These are phyloP conservation scores for Rhytidhysteron rufulum DNA, from an alignment of 2,329 filamentous ascomycete genomes.

Conservation along the genomic window DNA sequence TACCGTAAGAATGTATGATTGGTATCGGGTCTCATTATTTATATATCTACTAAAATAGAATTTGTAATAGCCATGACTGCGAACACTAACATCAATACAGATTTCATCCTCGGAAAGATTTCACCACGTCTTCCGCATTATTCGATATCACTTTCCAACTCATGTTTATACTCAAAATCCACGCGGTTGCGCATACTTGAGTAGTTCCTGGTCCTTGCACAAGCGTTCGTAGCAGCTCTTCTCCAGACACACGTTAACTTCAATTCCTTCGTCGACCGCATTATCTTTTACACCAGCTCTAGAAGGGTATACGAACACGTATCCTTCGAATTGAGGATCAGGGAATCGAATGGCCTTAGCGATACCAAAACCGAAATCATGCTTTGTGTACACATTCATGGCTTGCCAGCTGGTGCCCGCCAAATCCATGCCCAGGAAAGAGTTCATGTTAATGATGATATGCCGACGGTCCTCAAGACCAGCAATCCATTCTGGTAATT, in stretches of 20 bases:
- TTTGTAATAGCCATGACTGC: too few species aligned
- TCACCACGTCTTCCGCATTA: too few species aligned
- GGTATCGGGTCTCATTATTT: too few species aligned
- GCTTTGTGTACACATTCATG: conserved; percentile 18
- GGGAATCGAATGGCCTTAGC: conserved; percentile 14
- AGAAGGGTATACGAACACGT: conserved; percentile 14
- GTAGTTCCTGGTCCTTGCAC: too few species aligned
- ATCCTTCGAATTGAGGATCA: conserved; percentile 13
- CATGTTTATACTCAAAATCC: too few species aligned
- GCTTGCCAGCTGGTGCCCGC: conserved; percentile 21
- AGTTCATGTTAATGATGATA: conserved; percentile 15
- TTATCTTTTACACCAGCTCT: conserved; percentile 7
- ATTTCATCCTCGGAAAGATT: too few species aligned
- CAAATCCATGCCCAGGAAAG: conserved; percentile 22
- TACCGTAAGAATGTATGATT: too few species aligned
- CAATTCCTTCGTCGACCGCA: conserved; percentile 14
- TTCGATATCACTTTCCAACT: too few species aligned
- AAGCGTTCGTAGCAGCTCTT: too few species aligned
- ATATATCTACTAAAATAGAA: too few species aligned
- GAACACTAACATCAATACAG: too few species aligned
- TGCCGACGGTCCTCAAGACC: conserved; percentile 17
- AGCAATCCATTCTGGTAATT: conserved; percentile 19
- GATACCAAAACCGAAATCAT: conserved; percentile 29
- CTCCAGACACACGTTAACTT: conserved; percentile 17
- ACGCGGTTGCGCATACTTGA: too few species aligned